These are phyloP conservation scores for Uronychia binucleata DNA, from an alignment of 73 alveolate genomes.

Conservation along the genomic window DNA sequence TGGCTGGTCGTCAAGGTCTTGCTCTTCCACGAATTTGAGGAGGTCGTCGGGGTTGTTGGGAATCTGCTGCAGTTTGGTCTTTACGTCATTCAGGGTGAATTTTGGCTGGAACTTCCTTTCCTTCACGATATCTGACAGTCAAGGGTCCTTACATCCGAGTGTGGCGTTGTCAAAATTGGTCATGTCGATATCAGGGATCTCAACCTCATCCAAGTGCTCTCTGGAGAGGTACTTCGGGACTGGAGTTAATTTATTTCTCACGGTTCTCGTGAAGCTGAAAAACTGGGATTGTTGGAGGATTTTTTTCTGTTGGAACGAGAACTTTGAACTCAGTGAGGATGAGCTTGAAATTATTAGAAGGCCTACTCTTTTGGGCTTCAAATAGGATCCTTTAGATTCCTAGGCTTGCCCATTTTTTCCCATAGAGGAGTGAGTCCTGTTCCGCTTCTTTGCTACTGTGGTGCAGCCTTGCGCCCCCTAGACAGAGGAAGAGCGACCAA, in stretches of 20 bases:
- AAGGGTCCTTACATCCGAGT: conserved; percentile 15
- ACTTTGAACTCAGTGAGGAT: conserved; percentile 55
- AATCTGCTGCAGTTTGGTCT: conserved; percentile 23
- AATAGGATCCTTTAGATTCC: conserved; percentile 10
- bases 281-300: conserved; percentile 51
- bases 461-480: not conserved
- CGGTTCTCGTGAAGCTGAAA: conserved; percentile 56
- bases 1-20: conserved; percentile 51
- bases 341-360: not conserved
- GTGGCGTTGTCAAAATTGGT: conserved; percentile 55
- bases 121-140: conserved; percentile 21
- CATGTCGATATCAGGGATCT: conserved; percentile 68
- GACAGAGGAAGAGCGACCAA: not conserved
- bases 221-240: conserved; percentile 47
- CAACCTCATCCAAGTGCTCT: conserved; percentile 71
- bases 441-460: not conserved
- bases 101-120: conserved; percentile 6
- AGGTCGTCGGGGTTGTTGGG: conserved; percentile 38
- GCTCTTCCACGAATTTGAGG: conserved; percentile 11
- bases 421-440: not conserved
- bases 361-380: conserved; percentile 30
- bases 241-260: not conserved
- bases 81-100: conserved; percentile 23
- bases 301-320: conserved; percentile 36
- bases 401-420: not conserved